These are phyloP conservation scores for Aquilaria sinensis DNA, from an alignment of 345 rosid species.

Conservation along the genomic window DNA sequence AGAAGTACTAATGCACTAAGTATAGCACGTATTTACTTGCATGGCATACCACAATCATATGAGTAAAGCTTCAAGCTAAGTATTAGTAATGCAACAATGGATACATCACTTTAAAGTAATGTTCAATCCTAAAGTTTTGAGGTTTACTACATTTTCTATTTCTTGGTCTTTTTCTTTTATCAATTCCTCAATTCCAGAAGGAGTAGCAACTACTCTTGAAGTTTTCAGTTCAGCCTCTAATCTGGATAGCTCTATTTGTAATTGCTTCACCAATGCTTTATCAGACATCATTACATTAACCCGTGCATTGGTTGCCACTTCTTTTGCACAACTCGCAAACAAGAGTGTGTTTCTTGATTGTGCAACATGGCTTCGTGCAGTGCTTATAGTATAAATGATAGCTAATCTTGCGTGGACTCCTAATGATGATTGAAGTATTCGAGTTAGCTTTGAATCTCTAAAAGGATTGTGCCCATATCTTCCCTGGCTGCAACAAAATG, in stretches of 20 bases:
- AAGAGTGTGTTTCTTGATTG: conserved; percentile 93
- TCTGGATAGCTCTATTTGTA: conserved; percentile 83
- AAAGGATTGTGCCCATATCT: conserved; percentile 83
- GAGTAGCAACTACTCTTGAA: conserved; percentile 29
- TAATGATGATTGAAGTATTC: conserved; percentile 87
- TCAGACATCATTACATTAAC: conserved; percentile 85
- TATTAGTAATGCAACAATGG: too few relatives aligned
- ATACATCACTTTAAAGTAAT: too few relatives aligned
- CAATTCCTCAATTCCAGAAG: conserved; percentile 34
- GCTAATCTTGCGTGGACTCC: conserved; percentile 94
- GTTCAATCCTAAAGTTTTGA: too few relatives aligned
- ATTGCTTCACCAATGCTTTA: conserved; percentile 81
- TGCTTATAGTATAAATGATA: conserved; percentile 89
- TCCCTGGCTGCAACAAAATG: conserved; percentile 75
- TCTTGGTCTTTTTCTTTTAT: conserved; percentile 73
- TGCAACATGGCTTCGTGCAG: conserved; percentile 87
- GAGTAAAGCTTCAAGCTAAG: too few relatives aligned
- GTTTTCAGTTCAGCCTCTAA: conserved; percentile 63
- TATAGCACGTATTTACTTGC: too few relatives aligned
- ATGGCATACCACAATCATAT: too few relatives aligned
- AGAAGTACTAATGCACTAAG: too few relatives aligned
- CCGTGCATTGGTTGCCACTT: conserved; percentile 82
- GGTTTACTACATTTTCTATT: conserved; percentile 55
- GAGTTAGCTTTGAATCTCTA: conserved; percentile 92
- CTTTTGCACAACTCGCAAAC: conserved; percentile 96